Evolutionary conservation across 2,329 filamentous ascomycete species (phyloP).

Genomic region (Arthrobotrys sinensis): DNA sequence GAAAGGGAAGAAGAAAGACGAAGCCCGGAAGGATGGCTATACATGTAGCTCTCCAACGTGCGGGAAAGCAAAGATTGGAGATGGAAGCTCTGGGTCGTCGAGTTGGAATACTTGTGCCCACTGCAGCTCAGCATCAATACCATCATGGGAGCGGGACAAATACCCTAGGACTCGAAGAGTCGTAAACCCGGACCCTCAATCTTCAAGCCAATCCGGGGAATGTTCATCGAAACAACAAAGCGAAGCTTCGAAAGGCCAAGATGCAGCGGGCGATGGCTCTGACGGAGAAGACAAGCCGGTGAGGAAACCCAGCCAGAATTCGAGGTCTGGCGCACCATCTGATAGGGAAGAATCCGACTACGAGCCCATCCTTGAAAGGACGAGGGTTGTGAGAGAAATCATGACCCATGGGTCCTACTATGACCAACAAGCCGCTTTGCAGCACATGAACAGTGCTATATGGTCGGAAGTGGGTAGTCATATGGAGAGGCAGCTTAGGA

Average conservation of each 20-base stretch:
- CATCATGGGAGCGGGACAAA: conserved; percentile 15
- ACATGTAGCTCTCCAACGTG: conserved; percentile 35
- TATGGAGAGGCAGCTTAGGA: conserved; percentile 34
- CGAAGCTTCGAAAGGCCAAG: conserved; percentile 18
- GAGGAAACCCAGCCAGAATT: neutral
- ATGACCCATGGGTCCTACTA: conserved; percentile 42
- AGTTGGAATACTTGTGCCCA: conserved; percentile 1
- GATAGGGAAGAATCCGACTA: conserved; percentile 9
- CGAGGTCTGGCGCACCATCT: neutral
- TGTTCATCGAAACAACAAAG: conserved; percentile 20
- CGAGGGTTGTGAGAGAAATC: conserved; percentile 39
- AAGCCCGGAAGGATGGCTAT: conserved; percentile 3
- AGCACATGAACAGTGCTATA: conserved; percentile 47
- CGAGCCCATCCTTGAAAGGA: conserved; percentile 20
- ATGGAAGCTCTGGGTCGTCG: conserved; percentile 7
- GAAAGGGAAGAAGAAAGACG: conserved; percentile 24
- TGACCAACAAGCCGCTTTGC: conserved; percentile 42
- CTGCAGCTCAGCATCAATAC: conserved; percentile 1
- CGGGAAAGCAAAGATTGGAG: conserved; percentile 2
- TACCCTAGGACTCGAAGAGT: neutral
- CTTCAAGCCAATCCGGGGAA: conserved; percentile 24
- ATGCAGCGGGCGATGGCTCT: conserved; percentile 13
- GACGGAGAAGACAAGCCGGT: conserved; percentile 11
- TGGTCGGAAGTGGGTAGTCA: conserved; percentile 50
- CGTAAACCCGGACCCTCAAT: conserved; percentile 15